Evolutionary conservation across 441 rosid species (phyloP).

Genomic region (Arabidopsis hybrid): DNA sequence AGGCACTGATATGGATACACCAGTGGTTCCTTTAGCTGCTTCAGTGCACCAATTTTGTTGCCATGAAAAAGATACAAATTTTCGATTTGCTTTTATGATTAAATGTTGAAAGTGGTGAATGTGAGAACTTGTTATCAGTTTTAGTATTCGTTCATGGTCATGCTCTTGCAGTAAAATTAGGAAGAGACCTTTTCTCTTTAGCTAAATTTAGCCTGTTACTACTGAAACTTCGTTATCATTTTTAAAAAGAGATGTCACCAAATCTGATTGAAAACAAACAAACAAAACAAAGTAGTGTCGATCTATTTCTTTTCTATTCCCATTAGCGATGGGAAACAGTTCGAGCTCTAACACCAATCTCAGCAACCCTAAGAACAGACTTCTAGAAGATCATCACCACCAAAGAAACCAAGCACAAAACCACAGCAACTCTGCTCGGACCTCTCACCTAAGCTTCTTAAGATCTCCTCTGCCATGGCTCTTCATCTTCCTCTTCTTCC

Average conservation of each 20-base stretch:
- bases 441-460: slow-evolving; percentile 33
- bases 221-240: slow-evolving; percentile 14
- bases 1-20: slow-evolving; percentile 38
- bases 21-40: slow-evolving; percentile 1
- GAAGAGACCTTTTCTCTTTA: slow-evolving; percentile 38
- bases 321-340: slow-evolving; percentile 43
- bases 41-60: slow-evolving; percentile 14
- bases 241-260: slow-evolving; percentile 12
- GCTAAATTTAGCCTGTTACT: slow-evolving; percentile 27
- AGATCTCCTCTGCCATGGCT: slow-evolving; percentile 56
- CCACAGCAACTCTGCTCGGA: slow-evolving; percentile 41
- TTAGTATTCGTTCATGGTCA: slow-evolving; percentile 19
- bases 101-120: slow-evolving; percentile 12
- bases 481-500: slow-evolving; percentile 53
- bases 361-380: slow-evolving; percentile 30
- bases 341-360: slow-evolving; percentile 32
- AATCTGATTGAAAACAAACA: neutral
- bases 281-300: neutral
- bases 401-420: slow-evolving; percentile 38
- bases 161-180: slow-evolving; percentile 24
- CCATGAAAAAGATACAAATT: neutral
- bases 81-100: slow-evolving; percentile 12
- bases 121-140: slow-evolving; percentile 4
- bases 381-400: slow-evolving; percentile 33
- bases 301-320: slow-evolving; percentile 10